A percentile compares a stretch with the other conserved stretches of the same genome.
phyloP scores from a whole-genome alignment of 257 asterid species.

The Plantago major region DNA sequence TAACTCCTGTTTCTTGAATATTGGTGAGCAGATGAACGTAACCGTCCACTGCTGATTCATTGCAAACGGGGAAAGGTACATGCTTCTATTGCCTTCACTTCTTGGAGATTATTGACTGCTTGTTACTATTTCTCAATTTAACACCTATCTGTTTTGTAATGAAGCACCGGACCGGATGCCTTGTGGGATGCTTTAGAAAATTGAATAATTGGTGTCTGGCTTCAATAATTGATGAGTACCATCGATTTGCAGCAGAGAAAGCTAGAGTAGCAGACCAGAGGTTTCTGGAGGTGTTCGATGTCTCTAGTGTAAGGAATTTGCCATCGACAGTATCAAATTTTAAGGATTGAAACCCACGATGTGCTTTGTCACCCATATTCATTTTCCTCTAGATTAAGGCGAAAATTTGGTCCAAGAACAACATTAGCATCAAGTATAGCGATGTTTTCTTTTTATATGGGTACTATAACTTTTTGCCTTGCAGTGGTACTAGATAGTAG shows the following conservation, averaged over 20 bases:
- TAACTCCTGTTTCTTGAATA: slow-evolving; percentile 10
- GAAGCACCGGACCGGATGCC: slow-evolving; percentile 90
- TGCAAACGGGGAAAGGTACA: slow-evolving; percentile 92
- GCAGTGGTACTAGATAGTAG: too few species aligned
- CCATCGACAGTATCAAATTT: slow-evolving; percentile 20
- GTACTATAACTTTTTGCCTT: too few species aligned
- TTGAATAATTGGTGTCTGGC: slow-evolving; percentile 77
- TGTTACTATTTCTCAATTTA: not conserved
- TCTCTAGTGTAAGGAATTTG: slow-evolving; percentile 38
- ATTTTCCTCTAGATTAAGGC: too few species aligned
- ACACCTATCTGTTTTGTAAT: not conserved
- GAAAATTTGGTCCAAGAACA: too few species aligned
- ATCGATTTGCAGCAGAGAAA: slow-evolving; percentile 75
- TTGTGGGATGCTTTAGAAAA: slow-evolving; percentile 86
- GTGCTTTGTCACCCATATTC: not conserved
- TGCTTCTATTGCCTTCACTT: not conserved
- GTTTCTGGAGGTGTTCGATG: slow-evolving; percentile 66
- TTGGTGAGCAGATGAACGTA: slow-evolving; percentile 52
- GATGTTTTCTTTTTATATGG: too few species aligned
- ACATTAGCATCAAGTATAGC: too few species aligned
- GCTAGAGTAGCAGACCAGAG: slow-evolving; percentile 75
- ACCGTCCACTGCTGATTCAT: slow-evolving; percentile 77
- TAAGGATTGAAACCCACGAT: slow-evolving; percentile 16
- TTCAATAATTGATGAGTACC: slow-evolving; percentile 73
- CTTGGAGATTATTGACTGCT: not conserved